Base-by-base conservation (phyloP, 805 yeast species). In the Ogataea kodamae region DNA sequence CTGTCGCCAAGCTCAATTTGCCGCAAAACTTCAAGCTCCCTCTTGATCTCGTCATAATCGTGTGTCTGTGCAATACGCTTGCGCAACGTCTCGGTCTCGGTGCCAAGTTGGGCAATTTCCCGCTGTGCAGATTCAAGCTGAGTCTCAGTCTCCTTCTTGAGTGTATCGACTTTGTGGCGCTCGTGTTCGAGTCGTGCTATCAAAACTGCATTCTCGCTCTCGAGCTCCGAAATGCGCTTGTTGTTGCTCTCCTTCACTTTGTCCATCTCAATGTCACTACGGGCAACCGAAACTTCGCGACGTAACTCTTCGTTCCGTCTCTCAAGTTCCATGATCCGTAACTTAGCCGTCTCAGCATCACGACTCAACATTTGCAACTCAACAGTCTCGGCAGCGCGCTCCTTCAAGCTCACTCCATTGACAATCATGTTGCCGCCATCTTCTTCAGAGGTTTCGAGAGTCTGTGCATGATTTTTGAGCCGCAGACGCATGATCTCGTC, bases 41-140 rank as follows among this genome's bases (percentile, higher is more conserved):
- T 72, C 54, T 86, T 87, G 29, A 88, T 55, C 42, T 85, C 88
- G 33, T 83, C 88, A 57, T 89, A 88, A 53, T 88, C 96, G 2
- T 69, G 61, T 32, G 77, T 74, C 19, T 64, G 56, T 3, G 62
- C 61, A 26, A 81, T 52, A 36, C 73, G 71, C 16, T 62, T 60
- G 48, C 72, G 74, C 44, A 83, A 61, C 4, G 55, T 52, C 7
- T 63, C 64, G 16, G 74, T 56, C 52, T 82, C 90, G 10, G 58
- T 55, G n/a, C 59, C 55, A 40, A 72, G 63, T 26, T 72, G 72
- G 2, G 50, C 46, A 2, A 68, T 45, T 44, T 81, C 86, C 13
- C 72, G 59, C 16, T 63, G 56, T 7, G 66, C 50, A 6, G 60
- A 41, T 2, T 68, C 69, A 4, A 65, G 40, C 28, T 66, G 63